Percentiles rank a stretch among this genome's conserved stretches.
These are phyloP conservation scores for Hypoxylon sp. DNA, from an alignment of 2,329 filamentous ascomycete species.

Conservation along the genomic window DNA sequence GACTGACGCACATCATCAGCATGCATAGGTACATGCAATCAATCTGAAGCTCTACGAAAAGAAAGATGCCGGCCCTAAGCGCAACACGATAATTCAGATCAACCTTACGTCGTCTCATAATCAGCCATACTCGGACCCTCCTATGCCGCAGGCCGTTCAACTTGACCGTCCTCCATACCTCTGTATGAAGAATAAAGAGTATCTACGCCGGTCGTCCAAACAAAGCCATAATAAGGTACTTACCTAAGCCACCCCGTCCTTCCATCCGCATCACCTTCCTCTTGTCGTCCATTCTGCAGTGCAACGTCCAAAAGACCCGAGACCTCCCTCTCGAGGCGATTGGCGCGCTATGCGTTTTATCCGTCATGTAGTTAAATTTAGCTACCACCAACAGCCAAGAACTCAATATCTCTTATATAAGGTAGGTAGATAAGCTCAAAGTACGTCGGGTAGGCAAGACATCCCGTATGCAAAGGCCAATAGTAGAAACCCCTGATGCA, in stretches of 20 bases:
- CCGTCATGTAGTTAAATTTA: slow-evolving; percentile 21
- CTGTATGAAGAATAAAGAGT: background rate
- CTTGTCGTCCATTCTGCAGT: slow-evolving; percentile 1
- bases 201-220: background rate
- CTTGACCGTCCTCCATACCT: background rate
- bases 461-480: slow-evolving; percentile 1
- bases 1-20: background rate
- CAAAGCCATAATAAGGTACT: background rate
- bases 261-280: background rate
- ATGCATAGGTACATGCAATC: slow-evolving; percentile 12
- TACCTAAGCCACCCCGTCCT: background rate
- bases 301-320: slow-evolving; percentile 19
- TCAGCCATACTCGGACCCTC: background rate
- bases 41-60: slow-evolving; percentile 9
- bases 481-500: slow-evolving; percentile 30
- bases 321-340: slow-evolving; percentile 1
- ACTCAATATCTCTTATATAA: background rate
- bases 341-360: background rate
- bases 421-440: background rate
- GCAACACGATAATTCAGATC: slow-evolving; percentile 1
- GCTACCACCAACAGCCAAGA: background rate
- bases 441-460: background rate
- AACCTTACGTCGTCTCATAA: background rate
- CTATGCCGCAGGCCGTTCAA: background rate
- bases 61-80: background rate